phyloP scores from a whole-genome alignment of 345 rosid species.

The Pistacia integerrima region DNA sequence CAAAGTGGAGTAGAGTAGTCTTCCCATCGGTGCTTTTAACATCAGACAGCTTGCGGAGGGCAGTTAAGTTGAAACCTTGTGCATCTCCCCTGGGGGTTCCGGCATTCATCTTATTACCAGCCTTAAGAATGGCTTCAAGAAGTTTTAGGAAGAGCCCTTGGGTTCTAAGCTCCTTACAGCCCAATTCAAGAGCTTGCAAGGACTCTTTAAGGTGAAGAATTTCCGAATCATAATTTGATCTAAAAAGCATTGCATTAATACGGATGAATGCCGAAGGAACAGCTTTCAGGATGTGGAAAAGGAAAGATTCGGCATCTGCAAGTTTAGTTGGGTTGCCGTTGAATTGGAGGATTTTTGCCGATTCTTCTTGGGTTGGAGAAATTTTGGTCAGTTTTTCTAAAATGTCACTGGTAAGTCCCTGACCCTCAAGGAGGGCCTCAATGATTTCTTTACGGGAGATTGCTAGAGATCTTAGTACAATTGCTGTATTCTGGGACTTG shows the following conservation, averaged over 20 bases:
- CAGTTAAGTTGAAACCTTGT: slow-evolving; percentile 65
- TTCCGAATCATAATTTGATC: slow-evolving; percentile 62
- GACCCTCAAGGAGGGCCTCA: slow-evolving; percentile 52
- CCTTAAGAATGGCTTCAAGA: slow-evolving; percentile 83
- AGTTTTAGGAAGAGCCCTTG: slow-evolving; percentile 76
- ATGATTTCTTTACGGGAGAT: slow-evolving; percentile 46
- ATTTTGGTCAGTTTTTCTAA: slow-evolving; percentile 74
- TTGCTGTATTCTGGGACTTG: slow-evolving; percentile 59
- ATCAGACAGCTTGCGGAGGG: slow-evolving; percentile 69
- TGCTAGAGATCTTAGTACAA: slow-evolving; percentile 53
- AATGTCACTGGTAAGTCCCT: slow-evolving; percentile 48
- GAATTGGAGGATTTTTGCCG: slow-evolving; percentile 55
- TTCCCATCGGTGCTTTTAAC: slow-evolving; percentile 77
- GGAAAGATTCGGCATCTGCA: slow-evolving; percentile 72
- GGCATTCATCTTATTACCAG: slow-evolving; percentile 84
- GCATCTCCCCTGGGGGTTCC: slow-evolving; percentile 94
- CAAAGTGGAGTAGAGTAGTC: slow-evolving; percentile 79
- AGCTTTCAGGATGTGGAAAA: slow-evolving; percentile 59
- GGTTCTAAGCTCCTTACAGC: slow-evolving; percentile 65
- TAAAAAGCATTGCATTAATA: slow-evolving; percentile 65
- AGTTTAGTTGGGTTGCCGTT: slow-evolving; percentile 48
- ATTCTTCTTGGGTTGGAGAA: slow-evolving; percentile 73
- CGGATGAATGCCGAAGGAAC: slow-evolving; percentile 73
- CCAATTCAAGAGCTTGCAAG: slow-evolving; percentile 56
- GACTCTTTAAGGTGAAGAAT: slow-evolving; percentile 56